These are phyloP conservation scores for Backusella morwellensis DNA, from an alignment of 192 early-diverging fungal species.

Conservation along the genomic window DNA sequence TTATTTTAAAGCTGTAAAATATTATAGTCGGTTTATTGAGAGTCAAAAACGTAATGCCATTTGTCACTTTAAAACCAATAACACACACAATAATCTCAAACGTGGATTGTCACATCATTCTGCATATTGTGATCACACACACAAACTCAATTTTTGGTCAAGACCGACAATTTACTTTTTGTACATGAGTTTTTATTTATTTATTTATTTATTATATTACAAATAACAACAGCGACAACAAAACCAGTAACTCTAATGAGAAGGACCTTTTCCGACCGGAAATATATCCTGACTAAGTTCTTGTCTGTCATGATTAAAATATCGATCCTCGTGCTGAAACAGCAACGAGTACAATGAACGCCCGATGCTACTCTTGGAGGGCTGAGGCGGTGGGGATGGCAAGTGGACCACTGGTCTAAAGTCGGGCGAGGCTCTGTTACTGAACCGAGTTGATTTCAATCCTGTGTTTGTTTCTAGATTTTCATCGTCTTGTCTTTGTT, in stretches of 20 bases:
- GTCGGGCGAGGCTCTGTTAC: background rate
- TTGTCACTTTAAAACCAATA: background rate
- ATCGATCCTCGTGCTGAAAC: constrained; percentile 11
- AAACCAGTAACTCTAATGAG: background rate
- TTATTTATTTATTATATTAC: background rate
- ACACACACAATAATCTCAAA: background rate
- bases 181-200: background rate
- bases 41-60: background rate
- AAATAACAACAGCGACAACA: background rate
- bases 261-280: constrained; percentile 11
- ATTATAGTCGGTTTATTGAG: background rate
- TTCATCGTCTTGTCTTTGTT: background rate
- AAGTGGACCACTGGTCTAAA: constrained; percentile 8
- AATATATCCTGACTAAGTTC: constrained; percentile 18
- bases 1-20: too few relatives aligned
- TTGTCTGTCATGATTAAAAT: constrained; percentile 13
- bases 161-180: background rate
- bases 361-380: background rate
- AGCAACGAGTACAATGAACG: background rate
- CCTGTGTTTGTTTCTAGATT: background rate
- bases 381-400: background rate
- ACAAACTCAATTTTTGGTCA: background rate
- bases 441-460: constrained; percentile 9
- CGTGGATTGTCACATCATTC: background rate
- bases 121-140: background rate